Evolutionary conservation across 495 filamentous ascomycete species (phyloP).

Genomic region (Lophiotrema nucula): DNA sequence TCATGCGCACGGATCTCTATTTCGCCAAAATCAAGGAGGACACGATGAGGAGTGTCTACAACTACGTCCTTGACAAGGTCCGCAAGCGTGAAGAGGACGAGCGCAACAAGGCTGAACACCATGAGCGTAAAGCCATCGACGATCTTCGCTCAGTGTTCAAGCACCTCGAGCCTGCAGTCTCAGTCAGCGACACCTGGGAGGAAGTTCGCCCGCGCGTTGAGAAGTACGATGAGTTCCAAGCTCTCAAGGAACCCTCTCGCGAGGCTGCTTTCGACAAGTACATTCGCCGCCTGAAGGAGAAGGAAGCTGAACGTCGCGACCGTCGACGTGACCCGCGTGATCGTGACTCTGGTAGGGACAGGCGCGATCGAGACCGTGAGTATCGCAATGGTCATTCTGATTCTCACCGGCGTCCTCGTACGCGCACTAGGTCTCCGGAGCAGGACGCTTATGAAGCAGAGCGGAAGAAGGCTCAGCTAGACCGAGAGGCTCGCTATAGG

Average conservation of each 20-base stretch:
- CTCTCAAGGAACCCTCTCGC: slow-evolving; percentile 78
- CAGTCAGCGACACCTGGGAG: slow-evolving; percentile 78
- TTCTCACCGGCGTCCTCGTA: slow-evolving; percentile 59
- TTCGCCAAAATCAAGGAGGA: slow-evolving; percentile 80
- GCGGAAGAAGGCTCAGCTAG: slow-evolving; percentile 78
- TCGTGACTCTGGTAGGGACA: slow-evolving; percentile 56
- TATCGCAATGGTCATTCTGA: slow-evolving; percentile 50
- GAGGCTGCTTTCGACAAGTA: slow-evolving; percentile 88
- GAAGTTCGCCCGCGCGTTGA: slow-evolving; percentile 74
- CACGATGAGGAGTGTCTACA: slow-evolving; percentile 73
- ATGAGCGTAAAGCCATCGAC: slow-evolving; percentile 82
- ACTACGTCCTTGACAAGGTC: slow-evolving; percentile 77
- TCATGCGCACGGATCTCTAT: slow-evolving; percentile 78
- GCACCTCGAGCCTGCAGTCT: slow-evolving; percentile 83
- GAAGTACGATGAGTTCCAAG: slow-evolving; percentile 77
- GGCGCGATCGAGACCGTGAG: slow-evolving; percentile 49
- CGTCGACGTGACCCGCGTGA: slow-evolving; percentile 41
- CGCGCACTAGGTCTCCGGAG: slow-evolving; percentile 76
- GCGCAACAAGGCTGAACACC: slow-evolving; percentile 75
- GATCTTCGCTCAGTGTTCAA: slow-evolving; percentile 84
- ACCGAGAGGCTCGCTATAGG: slow-evolving; percentile 82
- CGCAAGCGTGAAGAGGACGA: slow-evolving; percentile 78
- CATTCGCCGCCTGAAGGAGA: slow-evolving; percentile 83
- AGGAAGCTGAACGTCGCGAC: slow-evolving; percentile 61
- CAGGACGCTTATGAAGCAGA: slow-evolving; percentile 86